phyloP scores from a whole-genome alignment of 345 rosid genomes.

The Lepidium sativum region DNA sequence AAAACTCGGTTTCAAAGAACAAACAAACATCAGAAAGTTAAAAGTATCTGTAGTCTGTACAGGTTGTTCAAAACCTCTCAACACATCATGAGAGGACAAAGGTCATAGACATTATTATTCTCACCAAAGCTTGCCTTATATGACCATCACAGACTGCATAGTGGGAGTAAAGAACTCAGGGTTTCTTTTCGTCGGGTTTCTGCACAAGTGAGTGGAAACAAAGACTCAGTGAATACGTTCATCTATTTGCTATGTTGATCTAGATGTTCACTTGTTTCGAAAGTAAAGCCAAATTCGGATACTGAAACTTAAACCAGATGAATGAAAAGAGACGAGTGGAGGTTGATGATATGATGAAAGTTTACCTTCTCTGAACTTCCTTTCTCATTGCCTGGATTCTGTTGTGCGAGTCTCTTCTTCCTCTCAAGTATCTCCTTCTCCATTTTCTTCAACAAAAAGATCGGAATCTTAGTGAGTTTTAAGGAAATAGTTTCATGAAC shows the following conservation, averaged over 20 bases:
- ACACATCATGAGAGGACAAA: slow-evolving; percentile 2
- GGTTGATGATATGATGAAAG: neutral
- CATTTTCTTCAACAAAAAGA: slow-evolving; percentile 51
- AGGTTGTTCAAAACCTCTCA: neutral
- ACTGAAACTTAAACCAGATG: neutral
- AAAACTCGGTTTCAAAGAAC: slow-evolving; percentile 2
- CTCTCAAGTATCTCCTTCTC: slow-evolving; percentile 71
- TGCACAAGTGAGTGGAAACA: slow-evolving; percentile 4
- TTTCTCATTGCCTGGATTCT: no score
- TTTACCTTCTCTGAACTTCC: slow-evolving; percentile 51
- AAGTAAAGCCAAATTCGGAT: neutral
- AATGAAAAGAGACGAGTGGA: neutral
- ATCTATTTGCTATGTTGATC: neutral
- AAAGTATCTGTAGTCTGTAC: neutral
- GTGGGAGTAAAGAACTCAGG: neutral
- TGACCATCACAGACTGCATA: neutral
- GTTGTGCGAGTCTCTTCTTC: slow-evolving; percentile 54
- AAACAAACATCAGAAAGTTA: neutral
- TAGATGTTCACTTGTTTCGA: neutral
- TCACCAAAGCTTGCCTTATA: slow-evolving; percentile 5
- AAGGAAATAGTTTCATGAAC: neutral
- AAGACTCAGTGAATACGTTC: neutral
- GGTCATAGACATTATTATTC: slow-evolving; percentile 14
- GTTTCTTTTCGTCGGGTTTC: slow-evolving; percentile 17
- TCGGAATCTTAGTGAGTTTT: neutral